Percentiles rank a stretch among this genome's conserved stretches.
phyloP scores from a whole-genome alignment of 2,329 filamentous ascomycete species.

The Rutstroemia sp. region DNA sequence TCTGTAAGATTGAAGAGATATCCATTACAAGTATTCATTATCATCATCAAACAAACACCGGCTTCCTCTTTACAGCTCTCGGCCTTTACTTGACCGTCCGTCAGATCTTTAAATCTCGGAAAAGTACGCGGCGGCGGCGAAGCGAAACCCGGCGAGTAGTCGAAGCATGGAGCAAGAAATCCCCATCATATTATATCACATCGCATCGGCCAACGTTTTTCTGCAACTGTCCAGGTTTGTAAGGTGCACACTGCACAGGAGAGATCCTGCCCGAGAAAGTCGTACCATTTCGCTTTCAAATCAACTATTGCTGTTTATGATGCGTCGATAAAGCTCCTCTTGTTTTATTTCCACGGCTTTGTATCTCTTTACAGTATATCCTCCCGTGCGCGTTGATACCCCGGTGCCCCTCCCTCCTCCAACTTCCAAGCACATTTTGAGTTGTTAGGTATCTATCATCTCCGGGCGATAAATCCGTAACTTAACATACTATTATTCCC shows the following conservation, averaged over 20 bases:
- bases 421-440: neutral
- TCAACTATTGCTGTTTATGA: neutral
- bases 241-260: no score
- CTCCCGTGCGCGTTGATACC: neutral
- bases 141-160: no score
- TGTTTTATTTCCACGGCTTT: neutral
- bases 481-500: neutral
- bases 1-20: no score
- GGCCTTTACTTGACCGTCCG: no score
- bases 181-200: neutral
- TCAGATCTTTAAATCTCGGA: neutral
- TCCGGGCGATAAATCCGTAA: neutral
- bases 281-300: no score
- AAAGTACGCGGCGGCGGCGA: neutral
- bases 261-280: no score
- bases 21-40: no score
- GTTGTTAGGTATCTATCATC: neutral
- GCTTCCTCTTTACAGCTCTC: no score
- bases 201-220: neutral
- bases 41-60: no score
- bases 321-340: neutral
- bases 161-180: neutral
- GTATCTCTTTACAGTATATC: neutral
- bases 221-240: neutral
- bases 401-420: neutral